Evolutionary conservation across 148 eudicot genomes (phyloP).

Genomic region (Dysphania ambrosioides): DNA sequence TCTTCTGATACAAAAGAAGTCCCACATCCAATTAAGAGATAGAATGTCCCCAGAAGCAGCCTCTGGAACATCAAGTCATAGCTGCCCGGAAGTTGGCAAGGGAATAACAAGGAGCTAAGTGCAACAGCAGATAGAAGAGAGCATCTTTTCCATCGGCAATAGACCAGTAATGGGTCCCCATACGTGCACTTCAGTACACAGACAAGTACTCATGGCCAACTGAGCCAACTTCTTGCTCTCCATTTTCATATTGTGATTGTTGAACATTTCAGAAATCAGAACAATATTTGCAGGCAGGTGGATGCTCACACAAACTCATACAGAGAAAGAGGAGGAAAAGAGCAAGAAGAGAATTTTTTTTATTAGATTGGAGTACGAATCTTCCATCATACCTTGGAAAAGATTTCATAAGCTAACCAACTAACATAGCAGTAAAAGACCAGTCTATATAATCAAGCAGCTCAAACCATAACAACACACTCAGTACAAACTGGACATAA

Average conservation of each 20-base stretch:
- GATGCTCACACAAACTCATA: not conserved
- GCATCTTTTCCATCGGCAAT: conserved; percentile 35
- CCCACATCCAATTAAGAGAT: not conserved
- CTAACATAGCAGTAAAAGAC: too few relatives aligned
- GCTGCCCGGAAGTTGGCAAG: not conserved
- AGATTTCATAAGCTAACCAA: too few relatives aligned
- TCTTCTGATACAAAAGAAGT: not conserved
- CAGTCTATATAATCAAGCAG: too few relatives aligned
- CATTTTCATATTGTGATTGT: not conserved
- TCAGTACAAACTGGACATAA: too few relatives aligned
- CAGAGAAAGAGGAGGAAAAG: too few relatives aligned
- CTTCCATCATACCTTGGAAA: too few relatives aligned
- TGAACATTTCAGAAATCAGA: not conserved
- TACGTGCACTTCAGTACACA: conserved; percentile 34
- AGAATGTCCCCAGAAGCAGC: not conserved
- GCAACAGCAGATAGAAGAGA: conserved; percentile 24
- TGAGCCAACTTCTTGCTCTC: too few relatives aligned
- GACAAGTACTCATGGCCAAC: too few relatives aligned
- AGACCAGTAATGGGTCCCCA: conserved; percentile 57
- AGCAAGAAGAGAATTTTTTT: too few relatives aligned
- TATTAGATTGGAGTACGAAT: too few relatives aligned
- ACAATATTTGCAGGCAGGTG: not conserved
- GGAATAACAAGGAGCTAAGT: not conserved
- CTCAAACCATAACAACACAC: too few relatives aligned
- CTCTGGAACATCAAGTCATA: not conserved